Evolutionary conservation across 352 stramenopile genomes (phyloP), one percentile per base, ranked within the genome.

Genomic region (Globisporangium uncinulatum): DNA sequence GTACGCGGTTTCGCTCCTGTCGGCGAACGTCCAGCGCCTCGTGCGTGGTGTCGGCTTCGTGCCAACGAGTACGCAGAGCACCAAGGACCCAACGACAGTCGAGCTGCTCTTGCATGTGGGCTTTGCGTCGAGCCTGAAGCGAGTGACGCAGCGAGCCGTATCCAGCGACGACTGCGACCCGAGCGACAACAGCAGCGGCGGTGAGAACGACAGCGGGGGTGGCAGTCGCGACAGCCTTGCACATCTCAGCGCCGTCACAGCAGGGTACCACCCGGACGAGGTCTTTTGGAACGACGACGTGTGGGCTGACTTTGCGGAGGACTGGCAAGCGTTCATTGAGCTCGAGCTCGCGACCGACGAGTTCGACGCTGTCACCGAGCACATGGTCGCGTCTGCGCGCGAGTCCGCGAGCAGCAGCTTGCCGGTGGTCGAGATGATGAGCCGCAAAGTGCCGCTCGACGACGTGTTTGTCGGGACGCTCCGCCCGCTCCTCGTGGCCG

Each of bases 21-120:
- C 71, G 13, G 81, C 70, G 9, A 77, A 86, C 41, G 57, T 86
- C n/a, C 69, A 67, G 13, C 68, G 72, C 6, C 54, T 90, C 14
- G 54, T 92, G 29, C 69, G 67, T 17, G 83, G 83, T 39, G 75
- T 93, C 44, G 83, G 80, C 0, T 87, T 81, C 47, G 62, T 89
- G 1, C 69, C 80, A 41, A 72, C 67, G n/a, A 65, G 73, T 10
- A 69, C 79, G 15, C 74, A 82, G 50, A 86, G 76, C 3, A 85
- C 61, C 2, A 67, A 74, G 1, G 61, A 71, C 17, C 73, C 73
- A 0, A 64, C 76, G 29, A 66, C 68, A 1, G 73, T 89, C 13
- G 76, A 91, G 39, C 51, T 86, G 13, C 53, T 89, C 13, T 66
- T 94, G 15, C 81, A 89, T 43, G 65, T 92, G 4, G 83, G 79